A percentile compares a stretch with the other conserved stretches of the same genome.
phyloP scores from a whole-genome alignment of 352 stramenopile genomes.

The Phytophthora kernoviae region DNA sequence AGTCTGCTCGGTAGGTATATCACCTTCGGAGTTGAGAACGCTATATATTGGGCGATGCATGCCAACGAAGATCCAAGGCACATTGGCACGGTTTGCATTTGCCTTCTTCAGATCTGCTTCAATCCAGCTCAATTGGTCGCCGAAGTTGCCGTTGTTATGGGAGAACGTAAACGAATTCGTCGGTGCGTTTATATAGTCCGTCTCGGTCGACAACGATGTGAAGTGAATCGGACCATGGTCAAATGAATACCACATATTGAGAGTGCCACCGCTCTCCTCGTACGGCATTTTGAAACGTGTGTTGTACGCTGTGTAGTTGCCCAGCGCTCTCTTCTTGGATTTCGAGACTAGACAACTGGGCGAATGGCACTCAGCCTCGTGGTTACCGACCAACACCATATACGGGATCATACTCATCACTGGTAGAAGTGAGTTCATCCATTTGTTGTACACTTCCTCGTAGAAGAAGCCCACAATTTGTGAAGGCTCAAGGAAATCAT shows the following conservation, averaged over 20 bases:
- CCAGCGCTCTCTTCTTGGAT: not conserved
- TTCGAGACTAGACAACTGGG: not conserved
- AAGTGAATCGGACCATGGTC: not conserved
- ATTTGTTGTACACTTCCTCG: slow-evolving; percentile 27
- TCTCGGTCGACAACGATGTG: not conserved
- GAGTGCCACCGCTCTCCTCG: not conserved
- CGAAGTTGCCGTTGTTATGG: not conserved
- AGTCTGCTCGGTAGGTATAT: no score
- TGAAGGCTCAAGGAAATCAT: slow-evolving; percentile 18
- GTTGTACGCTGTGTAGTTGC: not conserved
- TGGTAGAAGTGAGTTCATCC: no score
- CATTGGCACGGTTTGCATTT: no score
- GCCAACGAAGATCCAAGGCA: no score
- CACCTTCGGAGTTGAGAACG: no score
- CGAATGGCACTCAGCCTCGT: not conserved
- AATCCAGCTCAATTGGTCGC: not conserved
- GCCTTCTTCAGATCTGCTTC: no score
- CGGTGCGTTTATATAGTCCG: not conserved
- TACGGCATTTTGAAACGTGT: not conserved
- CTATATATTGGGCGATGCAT: no score
- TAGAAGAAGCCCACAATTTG: slow-evolving; percentile 68
- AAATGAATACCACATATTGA: not conserved
- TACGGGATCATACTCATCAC: no score
- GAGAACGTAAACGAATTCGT: not conserved
- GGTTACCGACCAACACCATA: not conserved